These are phyloP conservation scores for Lathyrus aphaca DNA, from an alignment of 306 rosid genomes.

Conservation along the genomic window DNA sequence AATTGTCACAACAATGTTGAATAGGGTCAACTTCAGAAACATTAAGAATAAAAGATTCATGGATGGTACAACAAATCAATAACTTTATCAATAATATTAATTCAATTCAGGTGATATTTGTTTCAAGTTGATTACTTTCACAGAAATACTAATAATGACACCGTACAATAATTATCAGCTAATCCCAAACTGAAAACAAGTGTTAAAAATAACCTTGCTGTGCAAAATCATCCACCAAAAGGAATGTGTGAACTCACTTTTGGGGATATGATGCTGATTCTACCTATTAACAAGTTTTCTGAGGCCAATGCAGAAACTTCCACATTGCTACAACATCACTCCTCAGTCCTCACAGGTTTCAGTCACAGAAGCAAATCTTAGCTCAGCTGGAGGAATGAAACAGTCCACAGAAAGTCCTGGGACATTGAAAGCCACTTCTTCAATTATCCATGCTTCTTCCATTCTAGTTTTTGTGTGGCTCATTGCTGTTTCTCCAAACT, in stretches of 20 bases:
- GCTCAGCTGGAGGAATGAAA: conserved; percentile 96
- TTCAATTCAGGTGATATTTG: conserved; percentile 30
- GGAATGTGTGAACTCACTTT: conserved; percentile 27
- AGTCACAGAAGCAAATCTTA: conserved; percentile 82
- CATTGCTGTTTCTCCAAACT: conserved; percentile 98
- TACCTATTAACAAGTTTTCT: conserved; percentile 58
- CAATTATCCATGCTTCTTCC: conserved; percentile 99
- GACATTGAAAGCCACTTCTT: conserved; percentile 94
- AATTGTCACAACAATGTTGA: no score
- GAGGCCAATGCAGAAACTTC: conserved; percentile 39
- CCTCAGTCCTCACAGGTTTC: conserved; percentile 62
- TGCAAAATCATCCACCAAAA: conserved; percentile 42
- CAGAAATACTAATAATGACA: conserved; percentile 26
- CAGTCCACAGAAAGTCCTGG: conserved; percentile 95
- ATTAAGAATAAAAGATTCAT: no score
- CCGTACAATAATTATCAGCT: conserved; percentile 30
- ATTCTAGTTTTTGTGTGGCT: conserved; percentile 96
- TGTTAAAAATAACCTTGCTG: conserved; percentile 39
- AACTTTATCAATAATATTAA: background rate
- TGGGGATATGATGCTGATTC: conserved; percentile 37
- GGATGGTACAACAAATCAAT: no score
- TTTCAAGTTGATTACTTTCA: conserved; percentile 43
- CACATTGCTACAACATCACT: conserved; percentile 44
- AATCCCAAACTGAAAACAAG: conserved; percentile 41
- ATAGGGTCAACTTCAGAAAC: no score